Evolutionary conservation across 2,329 filamentous ascomycete genomes (phyloP).

Genomic region (Epicoccum nigrum): DNA sequence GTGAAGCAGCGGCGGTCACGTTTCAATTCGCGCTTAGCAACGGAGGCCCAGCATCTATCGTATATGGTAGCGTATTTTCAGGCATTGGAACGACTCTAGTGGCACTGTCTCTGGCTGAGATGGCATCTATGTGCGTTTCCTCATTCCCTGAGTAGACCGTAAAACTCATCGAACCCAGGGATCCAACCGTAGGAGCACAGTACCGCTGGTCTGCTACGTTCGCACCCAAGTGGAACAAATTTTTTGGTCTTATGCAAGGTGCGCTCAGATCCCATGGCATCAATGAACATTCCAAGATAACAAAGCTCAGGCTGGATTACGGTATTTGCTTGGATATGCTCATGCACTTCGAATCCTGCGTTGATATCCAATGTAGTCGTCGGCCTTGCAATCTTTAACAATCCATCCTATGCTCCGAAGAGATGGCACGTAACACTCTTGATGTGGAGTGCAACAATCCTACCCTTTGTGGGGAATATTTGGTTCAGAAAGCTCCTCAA

Average conservation of each 20-base stretch:
- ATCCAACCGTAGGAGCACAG: slow-evolving; percentile 42
- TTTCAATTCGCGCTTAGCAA: slow-evolving; percentile 37
- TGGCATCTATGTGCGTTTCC: slow-evolving; percentile 38
- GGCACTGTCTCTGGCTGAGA: slow-evolving; percentile 41
- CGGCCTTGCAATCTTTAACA: slow-evolving; percentile 45
- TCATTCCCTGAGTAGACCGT: neutral
- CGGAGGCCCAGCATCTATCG: slow-evolving; percentile 39
- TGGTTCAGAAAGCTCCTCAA: slow-evolving; percentile 54
- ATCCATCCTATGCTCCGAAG: slow-evolving; percentile 45
- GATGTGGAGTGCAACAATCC: slow-evolving; percentile 50
- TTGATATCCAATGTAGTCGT: slow-evolving; percentile 34
- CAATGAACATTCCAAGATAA: slow-evolving; percentile 34
- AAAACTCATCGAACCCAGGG: too few relatives aligned
- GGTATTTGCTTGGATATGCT: slow-evolving; percentile 47
- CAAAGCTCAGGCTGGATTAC: slow-evolving; percentile 48
- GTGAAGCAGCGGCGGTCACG: neutral
- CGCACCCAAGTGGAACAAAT: slow-evolving; percentile 30
- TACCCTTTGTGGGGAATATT: slow-evolving; percentile 52
- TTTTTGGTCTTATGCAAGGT: slow-evolving; percentile 42
- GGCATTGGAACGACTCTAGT: slow-evolving; percentile 36
- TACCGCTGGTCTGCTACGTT: slow-evolving; percentile 42
- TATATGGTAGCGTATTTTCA: slow-evolving; percentile 38
- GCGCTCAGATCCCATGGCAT: neutral
- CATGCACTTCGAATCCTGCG: slow-evolving; percentile 34
- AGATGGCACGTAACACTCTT: slow-evolving; percentile 59